Conservation (phyloP, 352 stramenopile species). For the Phytophthora melonis region DNA sequence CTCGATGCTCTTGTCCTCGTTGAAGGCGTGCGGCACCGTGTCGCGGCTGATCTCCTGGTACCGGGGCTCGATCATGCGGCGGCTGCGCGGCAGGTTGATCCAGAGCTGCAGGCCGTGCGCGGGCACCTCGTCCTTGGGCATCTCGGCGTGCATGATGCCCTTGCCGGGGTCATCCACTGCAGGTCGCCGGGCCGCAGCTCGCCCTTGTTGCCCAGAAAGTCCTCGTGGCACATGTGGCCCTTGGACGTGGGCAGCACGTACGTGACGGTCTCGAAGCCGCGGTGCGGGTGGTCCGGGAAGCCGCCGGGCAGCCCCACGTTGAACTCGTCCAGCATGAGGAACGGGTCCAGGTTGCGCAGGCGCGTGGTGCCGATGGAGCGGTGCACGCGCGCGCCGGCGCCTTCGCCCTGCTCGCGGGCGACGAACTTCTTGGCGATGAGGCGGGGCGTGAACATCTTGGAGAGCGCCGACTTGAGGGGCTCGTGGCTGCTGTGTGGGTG, state of each 20-base stretch:
- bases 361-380: conserved; percentile 44
- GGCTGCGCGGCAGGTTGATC: conserved; percentile 52
- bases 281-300: conserved; percentile 91
- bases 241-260: conserved; percentile 79
- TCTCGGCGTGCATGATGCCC: conserved; percentile 67
- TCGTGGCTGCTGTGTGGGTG: conserved; percentile 20
- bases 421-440: conserved; percentile 47
- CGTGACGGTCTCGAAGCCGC: conserved; percentile 92
- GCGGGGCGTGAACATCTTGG: conserved; percentile 39
- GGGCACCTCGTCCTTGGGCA: conserved; percentile 43
- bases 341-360: conserved; percentile 53
- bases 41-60: conserved; percentile 70
- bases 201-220: conserved; percentile 72
- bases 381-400: conserved; percentile 46
- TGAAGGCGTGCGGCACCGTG: conserved; percentile 50
- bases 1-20: conserved; percentile 51
- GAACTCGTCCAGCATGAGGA: conserved; percentile 67
- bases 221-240: conserved; percentile 87
- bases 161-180: conserved; percentile 63
- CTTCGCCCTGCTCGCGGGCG: conserved; percentile 44
- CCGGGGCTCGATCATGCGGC: conserved; percentile 52
- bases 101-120: conserved; percentile 60
- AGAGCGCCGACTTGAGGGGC: conserved; percentile 22
- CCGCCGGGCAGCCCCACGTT: conserved; percentile 64
- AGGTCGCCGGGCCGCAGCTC: conserved; percentile 52